phyloP scores from a whole-genome alignment of 2,329 filamentous ascomycete genomes.

The Botryotinia convoluta region DNA sequence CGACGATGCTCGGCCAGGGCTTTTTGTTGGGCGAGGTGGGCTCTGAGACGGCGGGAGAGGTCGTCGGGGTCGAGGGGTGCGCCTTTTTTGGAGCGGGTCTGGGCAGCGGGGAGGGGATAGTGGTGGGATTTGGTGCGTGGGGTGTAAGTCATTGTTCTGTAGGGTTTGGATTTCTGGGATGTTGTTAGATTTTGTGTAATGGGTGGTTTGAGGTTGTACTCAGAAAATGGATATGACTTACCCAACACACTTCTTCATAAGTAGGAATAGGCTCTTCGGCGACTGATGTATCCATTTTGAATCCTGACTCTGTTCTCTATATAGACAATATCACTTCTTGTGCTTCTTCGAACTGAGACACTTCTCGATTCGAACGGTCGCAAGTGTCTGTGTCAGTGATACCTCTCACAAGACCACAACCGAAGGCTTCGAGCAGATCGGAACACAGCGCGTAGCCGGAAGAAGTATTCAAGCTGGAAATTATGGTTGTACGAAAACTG shows the following conservation, averaged over 20 bases:
- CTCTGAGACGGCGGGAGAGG: slow-evolving; percentile 50
- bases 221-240: background rate
- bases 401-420: slow-evolving; percentile 13
- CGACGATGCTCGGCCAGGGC: slow-evolving; percentile 36
- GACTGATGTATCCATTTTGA: background rate
- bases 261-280: background rate
- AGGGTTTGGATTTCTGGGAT: slow-evolving; percentile 14
- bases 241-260: slow-evolving; percentile 9
- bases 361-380: slow-evolving; percentile 1
- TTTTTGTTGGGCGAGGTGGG: slow-evolving; percentile 52
- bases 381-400: slow-evolving; percentile 7
- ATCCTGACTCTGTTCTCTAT: background rate
- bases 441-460: slow-evolving; percentile 11
- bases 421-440: slow-evolving; percentile 9
- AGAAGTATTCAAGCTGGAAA: slow-evolving; percentile 4
- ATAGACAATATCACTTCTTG: slow-evolving; percentile 1
- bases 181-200: background rate
- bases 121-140: slow-evolving; percentile 20
- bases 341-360: slow-evolving; percentile 17
- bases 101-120: slow-evolving; percentile 19
- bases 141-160: slow-evolving; percentile 33
- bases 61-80: slow-evolving; percentile 54
- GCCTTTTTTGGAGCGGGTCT: slow-evolving; percentile 32
- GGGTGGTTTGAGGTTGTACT: background rate
- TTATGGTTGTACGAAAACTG: slow-evolving; percentile 9